These are phyloP conservation scores for Candida gorgasii DNA, from an alignment of 805 yeast genomes.

Conservation along the genomic window DNA sequence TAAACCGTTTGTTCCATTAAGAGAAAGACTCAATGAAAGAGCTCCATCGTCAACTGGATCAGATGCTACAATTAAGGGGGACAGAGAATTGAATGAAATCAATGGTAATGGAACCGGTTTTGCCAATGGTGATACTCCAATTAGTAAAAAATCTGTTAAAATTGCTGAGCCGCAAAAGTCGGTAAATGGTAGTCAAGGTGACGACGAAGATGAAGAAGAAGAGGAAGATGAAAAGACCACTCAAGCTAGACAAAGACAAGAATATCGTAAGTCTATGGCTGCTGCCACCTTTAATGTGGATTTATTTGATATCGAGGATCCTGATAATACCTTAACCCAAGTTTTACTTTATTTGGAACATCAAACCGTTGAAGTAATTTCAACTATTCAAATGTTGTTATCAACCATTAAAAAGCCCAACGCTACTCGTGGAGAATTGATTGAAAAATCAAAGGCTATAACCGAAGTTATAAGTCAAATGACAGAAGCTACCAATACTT, in stretches of 20 bases:
- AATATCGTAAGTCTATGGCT: constrained; percentile 47
- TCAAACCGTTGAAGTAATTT: constrained; percentile 88
- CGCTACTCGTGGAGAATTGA: constrained; percentile 71
- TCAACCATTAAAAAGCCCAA: constrained; percentile 75
- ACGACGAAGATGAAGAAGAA: constrained; percentile 21
- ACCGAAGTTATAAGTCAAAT: constrained; percentile 77
- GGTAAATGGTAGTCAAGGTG: too few species aligned
- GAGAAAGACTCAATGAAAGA: constrained; percentile 12
- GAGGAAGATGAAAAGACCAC: constrained; percentile 30
- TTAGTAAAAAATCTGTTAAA: not conserved
- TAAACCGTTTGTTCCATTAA: constrained; percentile 10
- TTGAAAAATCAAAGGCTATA: constrained; percentile 74
- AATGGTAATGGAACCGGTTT: not conserved
- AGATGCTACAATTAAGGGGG: constrained; percentile 13
- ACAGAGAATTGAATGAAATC: not conserved
- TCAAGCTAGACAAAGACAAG: constrained; percentile 44
- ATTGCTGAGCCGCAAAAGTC: constrained; percentile 1
- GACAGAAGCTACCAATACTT: constrained; percentile 84
- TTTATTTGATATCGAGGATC: constrained; percentile 77
- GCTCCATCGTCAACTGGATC: constrained; percentile 15
- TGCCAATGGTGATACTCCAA: not conserved
- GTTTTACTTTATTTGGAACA: constrained; percentile 85
- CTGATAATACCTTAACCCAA: constrained; percentile 85
- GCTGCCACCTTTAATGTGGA: constrained; percentile 67
- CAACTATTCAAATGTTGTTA: constrained; percentile 81